Base-by-base conservation (phyloP, 768 basidiomycete genomes). In the Tylopilus sp. region DNA sequence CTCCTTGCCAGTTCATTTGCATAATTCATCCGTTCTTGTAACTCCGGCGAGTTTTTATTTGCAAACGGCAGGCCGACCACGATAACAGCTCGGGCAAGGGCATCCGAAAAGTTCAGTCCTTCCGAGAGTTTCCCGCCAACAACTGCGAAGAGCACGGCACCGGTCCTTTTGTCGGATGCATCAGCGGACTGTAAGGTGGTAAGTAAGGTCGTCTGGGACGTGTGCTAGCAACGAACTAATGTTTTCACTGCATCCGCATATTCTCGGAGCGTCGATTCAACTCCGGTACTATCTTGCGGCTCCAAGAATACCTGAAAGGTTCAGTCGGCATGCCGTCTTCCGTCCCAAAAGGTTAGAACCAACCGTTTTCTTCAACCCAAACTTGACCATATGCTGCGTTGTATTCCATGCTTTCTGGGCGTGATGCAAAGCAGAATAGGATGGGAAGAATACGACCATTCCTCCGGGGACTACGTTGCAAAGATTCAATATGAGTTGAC, bases 121-220 rank as follows among this genome's bases (percentile, higher is more conserved):
- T 99, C 97, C 0, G 92, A 95, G n/a, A 99, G 79, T 65, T 98
- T 98, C 23, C 94, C 95, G 17, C 95, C 95, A 23, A 98, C 86
- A 10, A 98, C 97, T 2, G 97, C 95, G 49, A 98, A 86, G 5
- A 99, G 73, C 35, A 99, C 67, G 3, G 91, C 91, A 15, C 93
- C 93, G 1, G 69, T 69, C 62, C 63, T 55, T 70, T 69, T 66
- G 64, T 59, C 52, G 30, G 65, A 57, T 26, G 21, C 9, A 43
- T 59, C 50, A 12, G 39, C 18, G 17, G 67, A 58, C 69, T 68
- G n/a, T 25, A 7, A 22, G 13, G 23, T 17, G 6, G 26, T 58
- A 22, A 70, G 51, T 8, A 43, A 7, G 3, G n/a, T 22, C 22
- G 4, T 3, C 15, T 12, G 0, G 18, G n/a, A 40, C 1, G n/a